Conservation (phyloP, 2,329 filamentous ascomycete species). For the Fusarium bactridioides region DNA sequence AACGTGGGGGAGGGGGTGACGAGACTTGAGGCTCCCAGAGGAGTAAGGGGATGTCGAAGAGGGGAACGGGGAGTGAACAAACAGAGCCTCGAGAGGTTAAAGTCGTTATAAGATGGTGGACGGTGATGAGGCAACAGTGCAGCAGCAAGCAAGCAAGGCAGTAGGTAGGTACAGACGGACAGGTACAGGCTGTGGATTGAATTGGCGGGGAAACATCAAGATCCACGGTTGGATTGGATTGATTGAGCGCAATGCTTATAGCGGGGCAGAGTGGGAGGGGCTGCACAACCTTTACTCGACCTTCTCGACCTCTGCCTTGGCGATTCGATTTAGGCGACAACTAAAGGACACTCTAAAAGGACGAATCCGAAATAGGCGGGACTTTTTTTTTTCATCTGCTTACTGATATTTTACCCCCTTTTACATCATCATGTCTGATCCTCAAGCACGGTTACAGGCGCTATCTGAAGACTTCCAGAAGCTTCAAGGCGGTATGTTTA, state of each 20-base stretch:
- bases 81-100: background rate
- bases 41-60: background rate
- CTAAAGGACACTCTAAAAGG: background rate
- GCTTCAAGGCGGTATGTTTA: constrained; percentile 76
- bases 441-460: constrained; percentile 79
- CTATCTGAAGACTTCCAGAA: constrained; percentile 89
- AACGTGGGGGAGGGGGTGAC: constrained; percentile 9
- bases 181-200: constrained; percentile 19
- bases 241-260: constrained; percentile 45
- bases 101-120: constrained; percentile 20
- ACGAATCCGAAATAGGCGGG: constrained; percentile 3
- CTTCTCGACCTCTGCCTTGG: background rate
- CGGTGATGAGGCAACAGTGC: constrained; percentile 35
- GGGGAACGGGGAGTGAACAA: background rate
- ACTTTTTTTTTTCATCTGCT: background rate
- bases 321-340: constrained; percentile 29
- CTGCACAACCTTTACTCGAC: constrained; percentile 32
- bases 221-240: constrained; percentile 6
- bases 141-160: background rate
- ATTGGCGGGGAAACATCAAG: constrained; percentile 52
- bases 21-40: background rate
- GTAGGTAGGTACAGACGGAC: background rate
- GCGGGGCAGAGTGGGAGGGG: constrained; percentile 44
- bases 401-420: background rate
- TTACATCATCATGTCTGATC: constrained; percentile 66